phyloP scores from a whole-genome alignment of 805 yeast genomes.

The Hanseniaspora occidentalis region DNA sequence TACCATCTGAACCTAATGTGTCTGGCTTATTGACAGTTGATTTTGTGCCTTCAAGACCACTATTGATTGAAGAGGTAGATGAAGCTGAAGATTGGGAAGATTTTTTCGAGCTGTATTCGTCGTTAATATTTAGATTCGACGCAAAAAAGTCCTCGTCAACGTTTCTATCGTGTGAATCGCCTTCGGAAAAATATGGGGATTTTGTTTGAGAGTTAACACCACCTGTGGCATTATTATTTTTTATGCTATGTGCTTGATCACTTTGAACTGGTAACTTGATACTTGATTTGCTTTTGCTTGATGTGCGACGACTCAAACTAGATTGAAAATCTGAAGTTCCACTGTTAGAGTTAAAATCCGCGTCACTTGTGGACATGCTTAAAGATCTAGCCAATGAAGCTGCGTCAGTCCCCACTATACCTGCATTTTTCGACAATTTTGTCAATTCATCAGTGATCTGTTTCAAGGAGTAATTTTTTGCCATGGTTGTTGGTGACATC shows the following conservation, averaged over 20 bases:
- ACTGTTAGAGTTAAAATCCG: conserved; percentile 1
- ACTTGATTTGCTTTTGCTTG: no score
- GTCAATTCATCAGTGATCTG: conserved; percentile 68
- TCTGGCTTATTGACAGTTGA: no score
- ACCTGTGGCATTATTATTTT: no score
- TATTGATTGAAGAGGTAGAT: neutral
- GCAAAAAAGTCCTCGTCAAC: conserved; percentile 11
- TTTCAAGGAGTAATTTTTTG: conserved; percentile 40
- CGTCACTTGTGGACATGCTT: conserved; percentile 42
- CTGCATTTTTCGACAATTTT: conserved; percentile 61
- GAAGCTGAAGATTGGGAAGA: neutral
- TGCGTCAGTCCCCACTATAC: conserved; percentile 69
- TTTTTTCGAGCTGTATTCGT: neutral
- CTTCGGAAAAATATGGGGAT: no score
- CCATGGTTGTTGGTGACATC: conserved; percentile 5
- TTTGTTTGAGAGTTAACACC: no score
- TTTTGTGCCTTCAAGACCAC: neutral
- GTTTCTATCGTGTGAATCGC: neutral
- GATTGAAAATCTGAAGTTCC: conserved; percentile 5
- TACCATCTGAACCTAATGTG: no score
- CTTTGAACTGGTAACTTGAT: no score
- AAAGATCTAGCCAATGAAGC: conserved; percentile 71
- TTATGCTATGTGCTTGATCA: no score
- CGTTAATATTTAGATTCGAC: conserved; percentile 17
- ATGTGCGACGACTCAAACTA: no score